Base-by-base conservation (phyloP, 768 basidiomycete species). In the Hericium coralloides region DNA sequence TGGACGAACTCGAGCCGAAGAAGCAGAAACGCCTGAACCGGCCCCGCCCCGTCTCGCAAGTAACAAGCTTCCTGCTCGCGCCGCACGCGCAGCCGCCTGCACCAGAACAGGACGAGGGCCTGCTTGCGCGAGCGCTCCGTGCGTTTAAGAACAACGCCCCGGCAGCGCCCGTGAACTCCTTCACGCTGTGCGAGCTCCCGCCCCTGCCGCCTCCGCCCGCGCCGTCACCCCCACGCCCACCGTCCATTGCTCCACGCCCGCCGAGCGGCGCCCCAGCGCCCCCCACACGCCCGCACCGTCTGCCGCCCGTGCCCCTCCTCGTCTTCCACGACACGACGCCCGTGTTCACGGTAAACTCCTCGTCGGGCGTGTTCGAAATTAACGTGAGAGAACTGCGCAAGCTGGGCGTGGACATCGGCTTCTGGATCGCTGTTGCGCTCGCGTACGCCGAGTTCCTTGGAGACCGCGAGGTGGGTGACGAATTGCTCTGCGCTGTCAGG, bases 361-460 rank as follows among this genome's bases (percentile, higher is more conserved):
- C 79, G 7, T 81, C 77, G 0, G 89, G 89, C 4, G 54, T 82
- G 37, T 69, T 92, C 39, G 86, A 87, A 65, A 68, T 92, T 38
- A 79, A 89, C 38, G 69, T 72, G 52, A 69, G 73, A 4, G 79
- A 85, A 58, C 81, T 82, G 53, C 68, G 72, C 17, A 68, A 76
- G 31, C 65, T 89, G 22, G 90, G 89, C 14, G 80, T 92, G 26
- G 86, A 89, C 50, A 78, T 79, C 25, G 83, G 83, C 54, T 92
- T 92, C 65, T 92, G 88, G 84, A 76, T 92, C 48, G 80, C 87
- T 0, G 73, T 88, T 41, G 83, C 83, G 0, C 66, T 91, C 63
- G 83, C 87, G 2, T 92, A 90, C 66, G 69, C 89, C 12, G 87
- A 88, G 58, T 92, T 89, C 64, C 68, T 92, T 63, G 80, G 79